These are phyloP conservation scores for Chalara sp. DNA, from an alignment of 2,329 filamentous ascomycete species.

Conservation along the genomic window DNA sequence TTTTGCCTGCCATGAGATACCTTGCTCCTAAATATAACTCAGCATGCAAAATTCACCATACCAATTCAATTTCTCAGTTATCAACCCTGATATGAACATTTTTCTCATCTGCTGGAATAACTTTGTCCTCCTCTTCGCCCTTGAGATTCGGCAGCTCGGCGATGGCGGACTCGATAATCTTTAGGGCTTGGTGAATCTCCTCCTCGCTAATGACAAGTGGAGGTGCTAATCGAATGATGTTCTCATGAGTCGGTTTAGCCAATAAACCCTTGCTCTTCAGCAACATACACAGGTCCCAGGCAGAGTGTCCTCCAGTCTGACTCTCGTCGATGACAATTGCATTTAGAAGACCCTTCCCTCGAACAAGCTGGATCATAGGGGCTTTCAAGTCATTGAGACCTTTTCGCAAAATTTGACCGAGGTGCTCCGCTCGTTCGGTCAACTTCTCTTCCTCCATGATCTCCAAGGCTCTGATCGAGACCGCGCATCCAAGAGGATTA, in stretches of 20 bases:
- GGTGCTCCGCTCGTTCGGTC: slow-evolving; percentile 70
- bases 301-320: slow-evolving; percentile 75
- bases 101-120: slow-evolving; percentile 55
- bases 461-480: slow-evolving; percentile 91
- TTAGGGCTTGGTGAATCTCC: slow-evolving; percentile 70
- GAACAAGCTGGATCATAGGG: slow-evolving; percentile 73
- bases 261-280: slow-evolving; percentile 92
- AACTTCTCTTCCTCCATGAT: slow-evolving; percentile 88
- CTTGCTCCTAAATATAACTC: too few species aligned
- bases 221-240: slow-evolving; percentile 97
- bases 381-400: slow-evolving; percentile 69
- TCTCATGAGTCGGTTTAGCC: slow-evolving; percentile 97
- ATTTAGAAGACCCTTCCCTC: slow-evolving; percentile 91
- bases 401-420: slow-evolving; percentile 79
- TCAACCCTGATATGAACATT: slow-evolving; percentile 44
- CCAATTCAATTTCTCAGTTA: not conserved
- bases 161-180: slow-evolving; percentile 76
- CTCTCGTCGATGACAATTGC: slow-evolving; percentile 93
- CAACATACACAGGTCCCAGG: slow-evolving; percentile 94
- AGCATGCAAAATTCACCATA: too few species aligned
- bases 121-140: slow-evolving; percentile 45
- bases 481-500: slow-evolving; percentile 90
- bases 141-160: slow-evolving; percentile 68
- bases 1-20: too few species aligned
- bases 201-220: slow-evolving; percentile 89